Evolutionary conservation across 805 yeast species (phyloP), one percentile per base, ranked within the genome.

Genomic region (Brettanomyces anomalus): DNA sequence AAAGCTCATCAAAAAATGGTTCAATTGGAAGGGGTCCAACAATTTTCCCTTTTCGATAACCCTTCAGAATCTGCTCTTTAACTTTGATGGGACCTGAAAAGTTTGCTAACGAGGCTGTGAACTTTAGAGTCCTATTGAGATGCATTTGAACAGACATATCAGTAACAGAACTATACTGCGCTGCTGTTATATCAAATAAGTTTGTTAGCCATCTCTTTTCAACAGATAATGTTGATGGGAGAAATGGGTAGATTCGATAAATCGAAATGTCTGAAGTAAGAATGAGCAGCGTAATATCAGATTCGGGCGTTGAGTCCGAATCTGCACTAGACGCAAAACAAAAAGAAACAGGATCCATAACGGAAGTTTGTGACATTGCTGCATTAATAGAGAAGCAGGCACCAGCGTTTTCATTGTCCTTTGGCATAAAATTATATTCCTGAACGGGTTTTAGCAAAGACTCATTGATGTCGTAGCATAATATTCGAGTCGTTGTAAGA

Each of bases 231-330:
- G 64, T 57, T 1, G 56, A 46, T 0, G 89, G 86, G 17, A 74
- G 51, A 55, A 79, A 80, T n/a, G 93, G 93, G 48, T 72, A 76
- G 3, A 83, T 60, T 1, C 72, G 64, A 51, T 71, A 80, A 1
- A 84, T 46, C 48, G 82, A 85, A 13, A 81, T 78, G 42, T 77
- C 82, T 8, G 61, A 54, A 8, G 71, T 71, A 41, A 77, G 51
- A 7, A 80, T 54, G 51, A 72, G 77, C 17, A 83, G 59, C 0
- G 84, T 70, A 41, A 81, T 51, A 3, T 69, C 67, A 11, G 80
- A 81, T 18, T 46, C 47, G 21, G 62, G 57, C 16, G 57, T 48
- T 1, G 53, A 15, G 5, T 8, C 8, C n/a, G 32, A 13, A 11
- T 21, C 8, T 5, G 10, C n/a, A 15, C 5, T 5, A 5, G 39